Evolutionary conservation across 306 rosid genomes (phyloP).

Genomic region (Cucurbita ficifolia): DNA sequence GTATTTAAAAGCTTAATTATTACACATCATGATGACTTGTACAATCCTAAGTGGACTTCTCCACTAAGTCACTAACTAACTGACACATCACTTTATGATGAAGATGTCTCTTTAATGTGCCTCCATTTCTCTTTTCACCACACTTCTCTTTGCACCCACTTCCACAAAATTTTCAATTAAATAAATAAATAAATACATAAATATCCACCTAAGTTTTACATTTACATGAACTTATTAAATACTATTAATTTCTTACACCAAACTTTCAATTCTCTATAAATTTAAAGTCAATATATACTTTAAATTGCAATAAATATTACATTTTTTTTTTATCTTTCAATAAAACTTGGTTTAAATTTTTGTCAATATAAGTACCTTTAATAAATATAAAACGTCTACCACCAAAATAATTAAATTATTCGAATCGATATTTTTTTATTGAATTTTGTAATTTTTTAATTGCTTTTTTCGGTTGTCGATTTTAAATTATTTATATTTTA

Average conservation of each 20-base stretch:
- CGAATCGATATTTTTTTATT: no score
- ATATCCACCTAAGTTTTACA: background rate
- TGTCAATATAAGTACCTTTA: background rate
- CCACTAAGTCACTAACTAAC: slow-evolving; percentile 4
- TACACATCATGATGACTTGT: background rate
- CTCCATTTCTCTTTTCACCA: background rate
- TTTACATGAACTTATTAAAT: background rate
- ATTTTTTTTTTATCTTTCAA: no score
- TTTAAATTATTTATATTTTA: no score
- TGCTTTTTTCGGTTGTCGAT: no score
- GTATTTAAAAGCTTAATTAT: no score
- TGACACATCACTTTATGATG: background rate
- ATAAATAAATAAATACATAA: background rate
- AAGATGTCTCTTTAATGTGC: background rate
- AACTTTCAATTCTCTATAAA: background rate
- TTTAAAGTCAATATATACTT: no score
- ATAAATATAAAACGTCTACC: background rate
- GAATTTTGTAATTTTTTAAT: no score
- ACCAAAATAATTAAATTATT: no score
- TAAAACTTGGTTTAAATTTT: no score
- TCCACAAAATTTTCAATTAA: background rate
- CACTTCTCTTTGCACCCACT: background rate
- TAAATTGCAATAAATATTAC: no score
- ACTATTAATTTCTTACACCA: background rate
- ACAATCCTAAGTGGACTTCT: background rate